Base-by-base conservation (phyloP, 1,139 yeast genomes). In the Geotrichum reessii region DNA sequence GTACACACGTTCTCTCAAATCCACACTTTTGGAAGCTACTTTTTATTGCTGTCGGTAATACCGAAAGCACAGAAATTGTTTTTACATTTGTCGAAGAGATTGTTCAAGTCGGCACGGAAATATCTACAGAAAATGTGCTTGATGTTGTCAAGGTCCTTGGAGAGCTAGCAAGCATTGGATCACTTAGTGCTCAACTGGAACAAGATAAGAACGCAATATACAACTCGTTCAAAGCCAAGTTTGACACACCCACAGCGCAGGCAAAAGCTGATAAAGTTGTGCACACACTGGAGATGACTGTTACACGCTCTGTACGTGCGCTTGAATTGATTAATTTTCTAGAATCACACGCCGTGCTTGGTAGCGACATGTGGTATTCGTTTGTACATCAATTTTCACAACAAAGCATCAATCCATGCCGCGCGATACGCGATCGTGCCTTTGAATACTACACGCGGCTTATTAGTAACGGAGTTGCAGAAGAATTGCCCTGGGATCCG, bases 341-440 rank as follows among this genome's bases (percentile, higher is more conserved):
- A 53, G 63, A 60, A n/a, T 51, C 55, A 49, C 51, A 28, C n/a
- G 53, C 57, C 17, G 57, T 58, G n/a, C 33, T 57, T 6, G 60
- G 58, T 8, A 19, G 55, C 27, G 56, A 50, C 11, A 54, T 62
- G n/a, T 68, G 71, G 71, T 58, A 58, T 31, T 61, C 62, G 5
- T 67, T 63, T 54, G 63, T 65, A 4, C 57, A 87, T 68, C 93
- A 95, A 0, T 77, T 91, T 60, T 90, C 95, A 0, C 92, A 87
- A 66, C 97, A 91, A 71, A 88, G 97, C 69, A 81, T 87, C 69
- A 91, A 90, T 66, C 96, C 96, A 9, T 88, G 96, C 69, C 78
- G 89, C 44, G 90, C 87, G 67, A 77, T 91, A 12, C 77, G 97
- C 52, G 73, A 80, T 0, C 81, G 77, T 70, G 93, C 96, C 0